Evolutionary conservation across 192 early-diverging fungal genomes (phyloP).

Genomic region (Bifiguratus adelaidae): DNA sequence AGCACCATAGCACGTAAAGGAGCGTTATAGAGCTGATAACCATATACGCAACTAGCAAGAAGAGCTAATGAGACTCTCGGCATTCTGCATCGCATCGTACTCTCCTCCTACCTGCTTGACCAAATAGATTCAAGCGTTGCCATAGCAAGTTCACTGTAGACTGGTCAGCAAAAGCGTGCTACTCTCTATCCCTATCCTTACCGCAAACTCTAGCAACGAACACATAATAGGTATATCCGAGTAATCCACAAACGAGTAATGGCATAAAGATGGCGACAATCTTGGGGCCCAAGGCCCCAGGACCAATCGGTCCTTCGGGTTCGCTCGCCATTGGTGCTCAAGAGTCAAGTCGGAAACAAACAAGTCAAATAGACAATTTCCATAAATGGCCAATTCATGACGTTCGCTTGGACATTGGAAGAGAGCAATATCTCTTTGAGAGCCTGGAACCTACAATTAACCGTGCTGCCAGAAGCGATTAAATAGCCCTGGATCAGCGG

Average conservation of each 20-base stretch:
- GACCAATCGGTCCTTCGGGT: too few species aligned
- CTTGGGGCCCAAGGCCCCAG: too few species aligned
- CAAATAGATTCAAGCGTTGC: not conserved
- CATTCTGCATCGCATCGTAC: not conserved
- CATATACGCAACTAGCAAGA: constrained; percentile 1
- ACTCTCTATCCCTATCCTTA: not conserved
- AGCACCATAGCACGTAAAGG: constrained; percentile 8
- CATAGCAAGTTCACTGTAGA: not conserved
- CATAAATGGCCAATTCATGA: too few species aligned
- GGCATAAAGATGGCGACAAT: constrained; percentile 8
- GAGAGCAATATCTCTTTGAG: too few species aligned
- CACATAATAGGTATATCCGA: constrained; percentile 20
- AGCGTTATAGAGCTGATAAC: constrained; percentile 8
- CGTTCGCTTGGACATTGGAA: too few species aligned
- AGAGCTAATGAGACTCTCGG: not conserved
- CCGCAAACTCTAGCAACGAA: constrained; percentile 19
- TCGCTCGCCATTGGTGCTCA: too few species aligned
- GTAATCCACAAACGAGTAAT: constrained; percentile 9
- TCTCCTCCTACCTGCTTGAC: not conserved
- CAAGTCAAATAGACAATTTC: too few species aligned
- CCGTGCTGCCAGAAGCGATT: constrained; percentile 32
- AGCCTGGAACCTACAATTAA: constrained; percentile 3
- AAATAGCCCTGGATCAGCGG: constrained; percentile 15
- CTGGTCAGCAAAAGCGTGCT: not conserved
- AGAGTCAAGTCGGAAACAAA: too few species aligned